Evolutionary conservation across 2,329 filamentous ascomycete genomes (phyloP).

Genomic region (Ophiostoma triangulosporum): DNA sequence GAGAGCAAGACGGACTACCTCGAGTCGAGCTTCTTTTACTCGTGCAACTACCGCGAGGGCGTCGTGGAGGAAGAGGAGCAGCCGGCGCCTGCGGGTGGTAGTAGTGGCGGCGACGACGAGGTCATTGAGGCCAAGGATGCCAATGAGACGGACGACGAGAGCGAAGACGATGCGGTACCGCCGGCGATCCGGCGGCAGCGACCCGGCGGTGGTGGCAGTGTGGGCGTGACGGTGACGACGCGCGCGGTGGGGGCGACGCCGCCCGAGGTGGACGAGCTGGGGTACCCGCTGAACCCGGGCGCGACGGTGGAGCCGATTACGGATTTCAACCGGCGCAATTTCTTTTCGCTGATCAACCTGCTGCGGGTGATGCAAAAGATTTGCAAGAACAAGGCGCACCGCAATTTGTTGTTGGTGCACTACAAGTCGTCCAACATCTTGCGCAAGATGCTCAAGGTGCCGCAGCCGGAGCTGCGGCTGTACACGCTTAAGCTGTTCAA

Average conservation of each 20-base stretch:
- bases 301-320: conserved; percentile 68
- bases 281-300: conserved; percentile 55
- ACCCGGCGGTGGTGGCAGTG: conserved; percentile 19
- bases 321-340: conserved; percentile 83
- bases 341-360: conserved; percentile 91
- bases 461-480: conserved; percentile 72
- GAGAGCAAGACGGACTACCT: conserved; percentile 73
- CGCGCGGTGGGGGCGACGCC: conserved; percentile 52
- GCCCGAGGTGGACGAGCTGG: conserved; percentile 71
- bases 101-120: no score
- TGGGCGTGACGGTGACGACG: conserved; percentile 32
- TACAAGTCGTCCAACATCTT: conserved; percentile 92
- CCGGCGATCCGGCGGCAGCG: conserved; percentile 61
- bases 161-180: conserved; percentile 67
- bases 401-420: conserved; percentile 82
- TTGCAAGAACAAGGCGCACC: conserved; percentile 88
- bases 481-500: conserved; percentile 99
- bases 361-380: conserved; percentile 95
- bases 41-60: conserved; percentile 56
- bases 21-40: conserved; percentile 78
- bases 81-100: not conserved
- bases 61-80: conserved; percentile 17
- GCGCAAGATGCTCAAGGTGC: conserved; percentile 80
- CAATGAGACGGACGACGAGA: conserved; percentile 39
- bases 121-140: no score